A percentile compares a stretch with the other conserved stretches of the same genome.
phyloP scores from a whole-genome alignment of 495 filamentous ascomycete genomes.

The Penicillium flavigenum region DNA sequence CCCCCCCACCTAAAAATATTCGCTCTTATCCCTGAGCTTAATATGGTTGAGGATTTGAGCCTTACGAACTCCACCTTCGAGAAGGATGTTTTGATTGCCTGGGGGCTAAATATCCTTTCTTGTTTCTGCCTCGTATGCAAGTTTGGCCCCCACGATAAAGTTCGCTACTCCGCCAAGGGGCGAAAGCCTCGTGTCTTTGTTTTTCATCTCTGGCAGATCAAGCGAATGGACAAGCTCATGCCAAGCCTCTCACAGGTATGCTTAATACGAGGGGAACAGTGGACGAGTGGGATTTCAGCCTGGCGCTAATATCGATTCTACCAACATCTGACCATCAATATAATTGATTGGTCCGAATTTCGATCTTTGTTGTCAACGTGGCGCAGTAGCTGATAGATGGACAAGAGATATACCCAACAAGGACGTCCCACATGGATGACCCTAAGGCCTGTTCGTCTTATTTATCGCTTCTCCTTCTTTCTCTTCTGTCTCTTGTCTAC shows the following conservation, averaged over 20 bases:
- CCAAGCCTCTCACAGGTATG: not conserved
- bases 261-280: not conserved
- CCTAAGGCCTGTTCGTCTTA: not conserved
- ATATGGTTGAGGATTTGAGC: no score
- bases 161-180: not conserved
- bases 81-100: not conserved
- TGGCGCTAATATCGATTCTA: no score
- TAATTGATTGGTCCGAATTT: not conserved
- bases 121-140: not conserved
- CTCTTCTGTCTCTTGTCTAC: not conserved
- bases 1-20: no score
- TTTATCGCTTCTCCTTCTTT: not conserved
- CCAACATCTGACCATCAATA: no score
- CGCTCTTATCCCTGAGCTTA: no score
- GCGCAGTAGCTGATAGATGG: not conserved
- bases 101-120: not conserved
- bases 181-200: not conserved
- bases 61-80: no score
- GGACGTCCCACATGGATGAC: conserved; percentile 13
- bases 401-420: conserved; percentile 1
- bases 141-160: not conserved
- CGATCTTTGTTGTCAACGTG: not conserved
- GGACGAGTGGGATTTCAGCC: not conserved
- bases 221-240: not conserved
- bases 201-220: not conserved